These are phyloP conservation scores for Pholiota molesta DNA, from an alignment of 768 basidiomycete species.

Conservation along the genomic window DNA sequence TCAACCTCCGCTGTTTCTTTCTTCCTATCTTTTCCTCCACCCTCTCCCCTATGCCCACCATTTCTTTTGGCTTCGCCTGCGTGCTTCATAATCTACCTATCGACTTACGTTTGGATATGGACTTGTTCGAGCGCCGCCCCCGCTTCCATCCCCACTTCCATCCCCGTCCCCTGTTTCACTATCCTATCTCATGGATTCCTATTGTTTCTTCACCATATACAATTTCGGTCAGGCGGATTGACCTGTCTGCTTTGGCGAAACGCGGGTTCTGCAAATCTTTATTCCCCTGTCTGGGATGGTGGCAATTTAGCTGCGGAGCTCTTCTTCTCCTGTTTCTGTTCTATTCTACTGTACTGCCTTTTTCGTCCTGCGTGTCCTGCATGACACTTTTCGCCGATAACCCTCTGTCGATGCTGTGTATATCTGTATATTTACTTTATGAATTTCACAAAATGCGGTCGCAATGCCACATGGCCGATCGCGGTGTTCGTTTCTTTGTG, in stretches of 20 bases:
- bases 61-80: background rate
- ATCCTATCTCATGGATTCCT: background rate
- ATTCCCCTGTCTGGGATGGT: conserved; percentile 3
- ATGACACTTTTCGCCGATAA: background rate
- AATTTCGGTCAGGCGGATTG: background rate
- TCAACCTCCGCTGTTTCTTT: background rate
- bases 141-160: background rate
- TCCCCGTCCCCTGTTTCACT: background rate
- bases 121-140: background rate
- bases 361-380: conserved; percentile 2
- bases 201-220: background rate
- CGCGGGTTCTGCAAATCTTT: conserved; percentile 7
- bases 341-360: conserved; percentile 5
- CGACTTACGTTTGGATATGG: conserved; percentile 3
- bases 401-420: background rate
- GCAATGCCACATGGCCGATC: background rate
- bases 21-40: conserved; percentile 2
- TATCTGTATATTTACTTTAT: conserved; percentile 8
- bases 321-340: background rate
- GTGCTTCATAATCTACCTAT: conserved; percentile 13
- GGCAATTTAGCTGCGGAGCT: conserved; percentile 6
- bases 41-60: background rate
- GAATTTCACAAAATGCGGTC: background rate
- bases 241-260: background rate
- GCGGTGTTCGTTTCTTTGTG: background rate